Conservation (phyloP, 768 basidiomycete species). For the Boletus reticulatus region DNA sequence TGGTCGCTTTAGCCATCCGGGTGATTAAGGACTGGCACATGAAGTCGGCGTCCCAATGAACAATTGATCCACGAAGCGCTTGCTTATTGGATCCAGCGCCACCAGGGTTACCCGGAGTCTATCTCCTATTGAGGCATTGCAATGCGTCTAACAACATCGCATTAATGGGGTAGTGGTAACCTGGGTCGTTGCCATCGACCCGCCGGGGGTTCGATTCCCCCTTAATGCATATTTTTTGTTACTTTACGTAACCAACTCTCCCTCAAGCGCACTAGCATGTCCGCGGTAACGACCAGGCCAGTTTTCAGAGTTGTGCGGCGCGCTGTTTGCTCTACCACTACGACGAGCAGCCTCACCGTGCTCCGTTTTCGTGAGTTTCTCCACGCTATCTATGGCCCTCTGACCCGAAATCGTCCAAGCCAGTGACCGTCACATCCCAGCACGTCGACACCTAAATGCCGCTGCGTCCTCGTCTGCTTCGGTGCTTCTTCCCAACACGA, state of each 20-base stretch:
- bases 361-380: constrained; percentile 15
- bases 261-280: neutral
- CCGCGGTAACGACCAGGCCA: neutral
- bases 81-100: too few relatives aligned
- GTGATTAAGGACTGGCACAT: too few relatives aligned
- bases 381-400: neutral
- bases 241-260: too few relatives aligned
- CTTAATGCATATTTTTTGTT: constrained; percentile 17
- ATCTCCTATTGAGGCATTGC: too few relatives aligned
- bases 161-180: constrained; percentile 68
- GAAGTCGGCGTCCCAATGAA: too few relatives aligned
- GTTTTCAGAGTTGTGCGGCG: neutral
- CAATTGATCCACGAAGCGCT: too few relatives aligned
- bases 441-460: constrained; percentile 6
- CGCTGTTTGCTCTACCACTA: neutral
- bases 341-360: neutral
- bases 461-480: neutral
- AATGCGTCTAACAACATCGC: constrained; percentile 28
- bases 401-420: constrained; percentile 2
- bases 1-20: too few relatives aligned
- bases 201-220: constrained; percentile 83
- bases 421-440: neutral
- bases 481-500: neutral
- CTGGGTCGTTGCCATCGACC: constrained; percentile 74
- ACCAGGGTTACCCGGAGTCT: too few relatives aligned